Conservation (phyloP, 345 rosid species). For the Camelina sativa region DNA sequence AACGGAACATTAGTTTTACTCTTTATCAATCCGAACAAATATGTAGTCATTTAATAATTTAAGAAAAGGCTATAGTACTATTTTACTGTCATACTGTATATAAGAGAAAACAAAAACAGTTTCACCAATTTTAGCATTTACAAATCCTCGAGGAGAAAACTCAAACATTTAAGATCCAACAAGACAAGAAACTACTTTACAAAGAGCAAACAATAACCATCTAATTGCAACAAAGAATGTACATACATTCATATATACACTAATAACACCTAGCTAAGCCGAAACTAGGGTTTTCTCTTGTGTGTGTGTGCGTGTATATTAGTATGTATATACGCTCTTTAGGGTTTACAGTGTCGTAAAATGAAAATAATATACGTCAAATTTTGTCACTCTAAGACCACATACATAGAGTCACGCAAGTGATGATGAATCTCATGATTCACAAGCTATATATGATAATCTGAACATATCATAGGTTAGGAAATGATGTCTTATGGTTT, state of each 20-base stretch:
- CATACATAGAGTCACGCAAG: no score
- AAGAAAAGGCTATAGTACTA: no score
- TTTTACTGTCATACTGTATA: no score
- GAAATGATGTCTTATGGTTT: background rate
- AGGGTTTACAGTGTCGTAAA: conserved; percentile 34
- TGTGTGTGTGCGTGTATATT: background rate
- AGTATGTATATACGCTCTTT: background rate
- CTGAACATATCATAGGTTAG: background rate
- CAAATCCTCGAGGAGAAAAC: background rate
- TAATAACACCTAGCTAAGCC: conserved; percentile 1
- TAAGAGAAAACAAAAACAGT: no score
- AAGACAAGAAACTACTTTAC: background rate
- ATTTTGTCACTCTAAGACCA: no score
- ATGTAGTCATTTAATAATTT: background rate
- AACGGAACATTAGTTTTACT: no score
- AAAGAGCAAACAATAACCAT: background rate
- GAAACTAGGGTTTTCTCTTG: conserved; percentile 30
- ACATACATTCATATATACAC: background rate
- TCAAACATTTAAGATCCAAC: background rate
- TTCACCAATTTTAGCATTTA: background rate
- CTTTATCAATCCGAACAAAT: background rate
- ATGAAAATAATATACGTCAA: background rate
- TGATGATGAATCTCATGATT: background rate
- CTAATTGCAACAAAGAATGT: background rate
- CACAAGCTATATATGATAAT: background rate